These are phyloP conservation scores for Candida taoyuanica DNA, from an alignment of 805 yeast genomes.

Conservation along the genomic window DNA sequence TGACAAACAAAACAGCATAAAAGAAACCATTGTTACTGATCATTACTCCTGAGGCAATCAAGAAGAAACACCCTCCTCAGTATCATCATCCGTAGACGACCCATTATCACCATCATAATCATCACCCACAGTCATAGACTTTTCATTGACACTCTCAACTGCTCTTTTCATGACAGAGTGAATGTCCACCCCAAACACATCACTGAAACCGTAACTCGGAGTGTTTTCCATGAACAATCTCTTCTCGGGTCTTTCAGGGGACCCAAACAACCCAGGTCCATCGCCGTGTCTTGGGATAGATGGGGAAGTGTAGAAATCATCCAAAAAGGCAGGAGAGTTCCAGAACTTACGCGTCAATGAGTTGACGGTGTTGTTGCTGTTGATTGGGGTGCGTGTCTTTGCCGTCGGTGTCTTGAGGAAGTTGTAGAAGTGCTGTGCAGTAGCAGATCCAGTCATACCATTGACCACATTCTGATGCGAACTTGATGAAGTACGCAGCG, in stretches of 20 bases:
- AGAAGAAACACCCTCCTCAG: conserved; percentile 2
- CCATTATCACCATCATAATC: conserved; percentile 11
- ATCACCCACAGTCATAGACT: not conserved
- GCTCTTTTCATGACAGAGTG: conserved; percentile 47
- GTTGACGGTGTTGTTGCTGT: conserved; percentile 13
- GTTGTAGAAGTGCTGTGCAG: conserved; percentile 17
- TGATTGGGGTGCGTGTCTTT: conserved; percentile 25
- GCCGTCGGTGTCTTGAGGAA: conserved; percentile 29
- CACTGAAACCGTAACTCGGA: conserved; percentile 24
- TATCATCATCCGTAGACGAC: conserved; percentile 14
- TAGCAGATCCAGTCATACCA: conserved; percentile 9
- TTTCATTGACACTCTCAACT: conserved; percentile 26
- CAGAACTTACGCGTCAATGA: conserved; percentile 49
- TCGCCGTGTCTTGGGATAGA: conserved; percentile 27
- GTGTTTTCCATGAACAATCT: conserved; percentile 17
- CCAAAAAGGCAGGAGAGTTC: conserved; percentile 63
- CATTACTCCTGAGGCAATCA: not conserved
- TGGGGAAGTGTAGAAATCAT: conserved; percentile 61
- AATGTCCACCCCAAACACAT: conserved; percentile 55
- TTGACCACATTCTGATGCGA: conserved; percentile 13
- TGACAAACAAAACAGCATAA: not conserved
- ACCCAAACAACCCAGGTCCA: conserved; percentile 32
- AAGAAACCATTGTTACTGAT: not conserved
- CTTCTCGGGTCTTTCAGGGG: conserved; percentile 28
- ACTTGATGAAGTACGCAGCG: conserved; percentile 21